Evolutionary conservation across 2,329 filamentous ascomycete genomes (phyloP).

Genomic region (Botrytis pseudocinerea): DNA sequence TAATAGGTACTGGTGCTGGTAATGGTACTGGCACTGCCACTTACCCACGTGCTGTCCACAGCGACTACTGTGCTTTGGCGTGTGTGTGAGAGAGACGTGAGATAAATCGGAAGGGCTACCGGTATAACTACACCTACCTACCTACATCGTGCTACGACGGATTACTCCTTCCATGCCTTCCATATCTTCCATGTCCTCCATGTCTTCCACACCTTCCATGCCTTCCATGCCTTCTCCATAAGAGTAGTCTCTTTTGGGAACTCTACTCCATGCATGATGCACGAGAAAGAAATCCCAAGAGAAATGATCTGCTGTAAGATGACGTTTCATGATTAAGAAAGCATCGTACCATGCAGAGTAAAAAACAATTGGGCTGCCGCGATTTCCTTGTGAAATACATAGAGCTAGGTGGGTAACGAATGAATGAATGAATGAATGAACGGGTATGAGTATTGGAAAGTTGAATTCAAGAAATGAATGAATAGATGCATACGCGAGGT

Average conservation of each 20-base stretch:
- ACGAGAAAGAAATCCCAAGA: neutral
- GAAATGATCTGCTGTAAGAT: conserved; percentile 4
- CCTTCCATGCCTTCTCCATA: neutral
- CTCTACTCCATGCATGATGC: neutral
- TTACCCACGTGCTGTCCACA: too few species aligned
- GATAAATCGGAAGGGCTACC: neutral
- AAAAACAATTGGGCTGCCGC: neutral
- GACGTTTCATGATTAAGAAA: conserved; percentile 2
- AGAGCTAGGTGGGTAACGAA: neutral
- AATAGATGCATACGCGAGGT: neutral
- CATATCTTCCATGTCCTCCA: neutral
- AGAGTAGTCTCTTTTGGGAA: neutral
- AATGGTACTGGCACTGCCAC: too few species aligned
- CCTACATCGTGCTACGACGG: neutral
- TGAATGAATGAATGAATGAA: neutral
- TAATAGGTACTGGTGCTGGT: too few species aligned
- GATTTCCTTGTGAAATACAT: conserved; percentile 1
- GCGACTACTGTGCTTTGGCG: neutral
- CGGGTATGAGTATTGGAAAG: neutral
- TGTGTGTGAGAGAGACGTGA: neutral
- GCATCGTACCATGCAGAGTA: neutral
- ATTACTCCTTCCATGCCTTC: neutral
- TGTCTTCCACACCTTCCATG: neutral
- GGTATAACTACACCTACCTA: neutral
- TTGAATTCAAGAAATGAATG: neutral